A percentile compares a stretch with the other conserved stretches of the same genome.
phyloP scores from a whole-genome alignment of 1,284 basidiomycete genomes.

The Ustilago lituana region DNA sequence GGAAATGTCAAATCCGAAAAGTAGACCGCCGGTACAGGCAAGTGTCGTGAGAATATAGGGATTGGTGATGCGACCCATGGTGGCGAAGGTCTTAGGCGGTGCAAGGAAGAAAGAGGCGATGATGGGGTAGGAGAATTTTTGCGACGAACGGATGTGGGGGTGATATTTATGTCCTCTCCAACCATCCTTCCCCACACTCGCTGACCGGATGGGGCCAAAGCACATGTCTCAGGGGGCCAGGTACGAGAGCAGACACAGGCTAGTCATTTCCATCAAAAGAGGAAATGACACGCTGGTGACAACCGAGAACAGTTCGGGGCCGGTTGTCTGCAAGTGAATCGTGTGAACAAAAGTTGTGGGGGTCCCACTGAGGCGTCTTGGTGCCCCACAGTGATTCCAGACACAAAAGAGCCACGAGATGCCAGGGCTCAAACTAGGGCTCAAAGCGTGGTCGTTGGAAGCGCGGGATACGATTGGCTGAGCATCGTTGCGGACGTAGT shows the following conservation, averaged over 20 bases:
- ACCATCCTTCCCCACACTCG: too few species aligned
- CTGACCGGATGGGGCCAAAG: too few species aligned
- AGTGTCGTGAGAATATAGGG: conserved; percentile 41
- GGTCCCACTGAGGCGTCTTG: not conserved
- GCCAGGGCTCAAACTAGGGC: conserved; percentile 12
- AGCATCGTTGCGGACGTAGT: too few species aligned
- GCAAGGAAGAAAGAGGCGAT: not conserved
- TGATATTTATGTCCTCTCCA: conserved; percentile 23
- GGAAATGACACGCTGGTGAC: too few species aligned
- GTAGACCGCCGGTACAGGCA: conserved; percentile 41
- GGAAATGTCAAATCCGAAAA: conserved; percentile 47
- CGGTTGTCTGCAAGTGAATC: too few species aligned
- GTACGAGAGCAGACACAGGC: too few species aligned
- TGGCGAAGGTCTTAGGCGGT: not conserved
- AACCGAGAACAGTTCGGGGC: too few species aligned
- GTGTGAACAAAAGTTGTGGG: too few species aligned
- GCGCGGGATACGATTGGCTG: conserved; percentile 13
- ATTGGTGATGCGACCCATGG: conserved; percentile 42
- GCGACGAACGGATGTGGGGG: not conserved
- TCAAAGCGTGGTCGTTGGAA: not conserved
- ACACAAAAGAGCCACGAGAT: conserved; percentile 1
- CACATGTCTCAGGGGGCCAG: too few species aligned
- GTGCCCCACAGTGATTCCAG: conserved; percentile 14
- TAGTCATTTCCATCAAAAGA: too few species aligned
- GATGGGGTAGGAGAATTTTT: too few species aligned